Percentiles rank a stretch among this genome's conserved stretches.
These are phyloP conservation scores for Uncinocarpus reesii DNA, from an alignment of 2,329 filamentous ascomycete genomes.

Conservation along the genomic window DNA sequence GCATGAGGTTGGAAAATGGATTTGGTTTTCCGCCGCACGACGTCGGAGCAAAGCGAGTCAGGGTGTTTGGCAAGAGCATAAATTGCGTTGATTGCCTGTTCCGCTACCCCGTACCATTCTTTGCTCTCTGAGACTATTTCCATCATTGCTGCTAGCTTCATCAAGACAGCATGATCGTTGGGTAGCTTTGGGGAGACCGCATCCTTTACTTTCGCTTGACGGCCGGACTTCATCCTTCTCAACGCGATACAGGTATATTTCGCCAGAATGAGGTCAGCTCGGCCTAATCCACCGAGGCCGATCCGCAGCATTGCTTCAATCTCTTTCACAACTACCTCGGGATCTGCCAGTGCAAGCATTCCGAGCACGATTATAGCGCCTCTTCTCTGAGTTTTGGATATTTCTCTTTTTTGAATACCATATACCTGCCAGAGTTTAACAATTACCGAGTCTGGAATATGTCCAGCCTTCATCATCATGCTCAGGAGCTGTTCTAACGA, in stretches of 20 bases:
- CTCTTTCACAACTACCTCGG: constrained; percentile 85
- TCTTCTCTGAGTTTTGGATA: constrained; percentile 78
- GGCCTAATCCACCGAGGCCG: constrained; percentile 70
- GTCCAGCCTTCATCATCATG: constrained; percentile 92
- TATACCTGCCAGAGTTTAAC: constrained; percentile 97
- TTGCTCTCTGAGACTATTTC: constrained; percentile 81
- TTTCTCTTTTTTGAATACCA: constrained; percentile 83
- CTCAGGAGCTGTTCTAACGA: constrained; percentile 88
- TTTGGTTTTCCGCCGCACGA: constrained; percentile 76
- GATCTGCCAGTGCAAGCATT: constrained; percentile 88
- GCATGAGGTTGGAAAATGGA: constrained; percentile 55
- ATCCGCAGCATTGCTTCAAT: constrained; percentile 91
- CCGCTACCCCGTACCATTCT: constrained; percentile 89
- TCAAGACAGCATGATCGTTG: constrained; percentile 83
- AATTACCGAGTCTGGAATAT: constrained; percentile 76
- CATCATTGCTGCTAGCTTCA: constrained; percentile 69
- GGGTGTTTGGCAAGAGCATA: constrained; percentile 91
- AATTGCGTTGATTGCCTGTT: constrained; percentile 91
- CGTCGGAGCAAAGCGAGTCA: constrained; percentile 82
- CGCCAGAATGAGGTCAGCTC: constrained; percentile 73
- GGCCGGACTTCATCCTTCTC: constrained; percentile 78
- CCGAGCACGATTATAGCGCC: constrained; percentile 93
- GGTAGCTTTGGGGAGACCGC: constrained; percentile 60
- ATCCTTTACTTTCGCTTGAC: constrained; percentile 63
- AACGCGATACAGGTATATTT: constrained; percentile 94